Base-by-base conservation (phyloP, 2,329 filamentous ascomycete genomes). In the Venturia aucupariae region DNA sequence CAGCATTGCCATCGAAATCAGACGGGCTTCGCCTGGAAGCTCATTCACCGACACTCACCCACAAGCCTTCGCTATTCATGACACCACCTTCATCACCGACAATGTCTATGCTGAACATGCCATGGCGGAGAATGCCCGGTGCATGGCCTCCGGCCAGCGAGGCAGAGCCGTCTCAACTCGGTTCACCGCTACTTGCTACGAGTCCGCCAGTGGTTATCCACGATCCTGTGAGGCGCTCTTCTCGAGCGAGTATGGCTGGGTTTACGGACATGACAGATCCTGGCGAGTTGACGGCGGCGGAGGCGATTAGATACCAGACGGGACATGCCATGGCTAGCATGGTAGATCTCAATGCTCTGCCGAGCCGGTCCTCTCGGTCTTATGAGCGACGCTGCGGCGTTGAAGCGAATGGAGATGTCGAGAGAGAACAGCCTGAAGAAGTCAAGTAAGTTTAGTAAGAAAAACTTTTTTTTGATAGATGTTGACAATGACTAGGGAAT, bases 81-180 rank as follows among this genome's bases (percentile, higher is more conserved):
- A 57, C 51, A 57, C 51, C 51, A 22, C 51, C 51, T n/a, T 32
- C 51, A 57, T 57, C 51, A 35, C 51, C 51, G 5, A 51, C 22
- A 27, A 13, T 15, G 3, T 51, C 46, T n/a, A 22, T 57, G 27
- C 30, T 35, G 51, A 57, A 13, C 19, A 32, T 19, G 27, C 15
- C 27, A 38, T 35, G 27, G 30, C 13, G 7, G 19, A 57, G 17
- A 35, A 19, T 35, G 22, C 51, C 51, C n/a, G 27, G 17, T 35
- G 30, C 15, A 35, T 57, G 51, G 51, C 15, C 51, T 32, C 15
- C 19, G 2, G 51, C 15, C 51, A 57, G 51, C 30, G 51, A 57
- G 19, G 30, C 30, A 32, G 51, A 17, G 15, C 27, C 27, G 15
- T 35, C 15, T 15, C 27, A 17, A 4, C 51, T 35, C 17, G 30